Base-by-base conservation (phyloP, 768 basidiomycete species). In the Sporobolomyces roseus region DNA sequence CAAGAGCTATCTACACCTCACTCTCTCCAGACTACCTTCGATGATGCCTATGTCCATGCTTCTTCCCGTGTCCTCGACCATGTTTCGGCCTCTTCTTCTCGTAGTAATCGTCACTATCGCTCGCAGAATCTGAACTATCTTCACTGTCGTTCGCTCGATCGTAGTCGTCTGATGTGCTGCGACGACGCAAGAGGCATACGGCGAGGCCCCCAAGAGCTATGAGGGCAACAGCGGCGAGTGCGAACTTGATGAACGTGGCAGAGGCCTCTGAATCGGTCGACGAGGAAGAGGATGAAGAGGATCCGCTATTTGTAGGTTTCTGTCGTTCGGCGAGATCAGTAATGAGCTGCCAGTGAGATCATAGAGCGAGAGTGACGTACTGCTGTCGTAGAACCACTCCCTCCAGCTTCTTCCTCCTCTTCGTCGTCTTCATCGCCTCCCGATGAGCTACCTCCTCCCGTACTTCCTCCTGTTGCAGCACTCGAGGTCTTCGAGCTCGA, bases 161-260 rank as follows among this genome's bases (percentile, higher is more conserved):
- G 21, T 21, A 8, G 10, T 23, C 16, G n/a, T 16, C 35, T 1
- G 35, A 19, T 5, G 52, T 35, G 33, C 25, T 43, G 21, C 59
- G 51, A 3, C 41, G 49, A 4, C 23, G 23, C 3, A 50, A 3
- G n/a, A 58, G 3, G 30, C 27, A 62, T 53, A 68, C 48, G 25
- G 38, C 46, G 33, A 59, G 0, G 1, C 61, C 55, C 9, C 30
- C 61, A 49, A 68, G 2, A 13, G 45, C 12, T n/a, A 68, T 0
- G 21, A 68, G 25, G 0, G n/a, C 35, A 16, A 63, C 17, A 19
- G 27, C 48, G 3, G 32, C 61, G 17, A 45, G 10, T 19, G 14
- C 67, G 10, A 63, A 59, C 27, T 52, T 17, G 55, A 53, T 5
- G 33, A 63, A 38, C 10, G 51, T 32, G 3, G 21, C 35, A 21